These are phyloP conservation scores for Populus euphratica DNA, from an alignment of 345 rosid genomes.

Conservation along the genomic window DNA sequence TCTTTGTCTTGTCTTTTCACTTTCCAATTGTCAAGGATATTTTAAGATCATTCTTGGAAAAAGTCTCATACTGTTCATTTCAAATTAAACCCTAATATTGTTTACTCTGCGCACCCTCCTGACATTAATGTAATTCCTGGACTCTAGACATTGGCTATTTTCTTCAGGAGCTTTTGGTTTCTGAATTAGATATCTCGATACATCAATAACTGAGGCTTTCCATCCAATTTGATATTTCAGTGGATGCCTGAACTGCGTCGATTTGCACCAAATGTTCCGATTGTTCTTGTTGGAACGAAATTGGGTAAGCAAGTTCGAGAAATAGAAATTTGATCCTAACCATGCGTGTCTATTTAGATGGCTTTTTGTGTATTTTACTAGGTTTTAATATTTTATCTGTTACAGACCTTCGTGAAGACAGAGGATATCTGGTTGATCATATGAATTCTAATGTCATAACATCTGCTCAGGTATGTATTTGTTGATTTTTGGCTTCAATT, in stretches of 20 bases:
- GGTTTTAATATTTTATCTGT: background rate
- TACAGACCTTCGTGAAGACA: conserved; percentile 80
- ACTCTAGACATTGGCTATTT: conserved; percentile 11
- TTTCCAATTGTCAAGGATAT: conserved; percentile 15
- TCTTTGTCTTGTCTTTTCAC: background rate
- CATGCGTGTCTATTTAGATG: background rate
- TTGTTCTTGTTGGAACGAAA: conserved; percentile 95
- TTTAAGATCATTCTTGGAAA: conserved; percentile 15
- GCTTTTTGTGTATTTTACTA: background rate
- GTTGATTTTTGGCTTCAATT: background rate
- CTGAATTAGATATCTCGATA: background rate
- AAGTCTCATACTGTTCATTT: conserved; percentile 12
- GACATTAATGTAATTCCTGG: background rate
- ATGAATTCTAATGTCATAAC: conserved; percentile 65
- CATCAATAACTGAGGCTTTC: conserved; percentile 12
- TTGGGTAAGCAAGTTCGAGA: conserved; percentile 44
- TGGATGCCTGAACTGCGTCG: conserved; percentile 99
- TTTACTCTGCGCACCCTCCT: conserved; percentile 8
- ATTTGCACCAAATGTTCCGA: conserved; percentile 92
- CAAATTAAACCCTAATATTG: conserved; percentile 15
- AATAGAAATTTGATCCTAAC: background rate
- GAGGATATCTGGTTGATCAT: conserved; percentile 65
- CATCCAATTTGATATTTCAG: conserved; percentile 40
- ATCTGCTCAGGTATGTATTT: conserved; percentile 54
- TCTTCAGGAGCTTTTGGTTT: background rate